Evolutionary conservation across 176 grass and related monocot genomes (phyloP), one percentile per base, ranked within the genome.

Genomic region (Coix lacrymajobi): DNA sequence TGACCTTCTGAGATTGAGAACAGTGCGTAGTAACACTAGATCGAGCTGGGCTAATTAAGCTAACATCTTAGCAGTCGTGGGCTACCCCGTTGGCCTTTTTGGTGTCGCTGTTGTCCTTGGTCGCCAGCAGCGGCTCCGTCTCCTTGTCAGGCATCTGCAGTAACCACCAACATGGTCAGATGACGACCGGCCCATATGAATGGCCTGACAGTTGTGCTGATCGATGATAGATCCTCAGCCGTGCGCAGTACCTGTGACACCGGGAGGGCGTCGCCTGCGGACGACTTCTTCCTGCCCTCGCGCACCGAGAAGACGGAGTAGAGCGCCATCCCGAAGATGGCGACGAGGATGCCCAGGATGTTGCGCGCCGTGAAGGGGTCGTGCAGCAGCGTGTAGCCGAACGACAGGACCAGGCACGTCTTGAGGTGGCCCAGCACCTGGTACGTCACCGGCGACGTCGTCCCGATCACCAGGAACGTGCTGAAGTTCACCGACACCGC

Each of bases 381-480:
- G 36, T 88, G 91, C 73, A 97, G 76, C 64, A 97, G 82, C 5
- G 84, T 97, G 84, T 97, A 97, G 15, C 94, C 94, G 79, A 97
- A 91, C 3, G 94, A 93, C 29, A 97, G 94, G 9, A 97, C 75
- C 12, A 97, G 85, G 63, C 94, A 97, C 75, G 94, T 97, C 85
- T 97, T 97, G 14, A 97, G 94, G 84, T 97, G 94, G 40, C 94
- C 94, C 40, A 97, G 87, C 32, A 97, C 94, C 72, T 97, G 94
- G 87, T 97, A 97, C 22, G 94, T 97, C 58, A 97, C 94, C 24
- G 94, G 94, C 9, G 94, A 97, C 52, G 94, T 97, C 8, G n/a
- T n/a, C n/a, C n/a, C n/a, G n/a, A n/a, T n/a, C n/a, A n/a, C n/a
- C n/a, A n/a, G n/a, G n/a, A n/a, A 97, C n/a, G 94, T 97, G 75